Evolutionary conservation across 75 land plant genomes (phyloP).

Genomic region (Sequoiadendron giganteum): DNA sequence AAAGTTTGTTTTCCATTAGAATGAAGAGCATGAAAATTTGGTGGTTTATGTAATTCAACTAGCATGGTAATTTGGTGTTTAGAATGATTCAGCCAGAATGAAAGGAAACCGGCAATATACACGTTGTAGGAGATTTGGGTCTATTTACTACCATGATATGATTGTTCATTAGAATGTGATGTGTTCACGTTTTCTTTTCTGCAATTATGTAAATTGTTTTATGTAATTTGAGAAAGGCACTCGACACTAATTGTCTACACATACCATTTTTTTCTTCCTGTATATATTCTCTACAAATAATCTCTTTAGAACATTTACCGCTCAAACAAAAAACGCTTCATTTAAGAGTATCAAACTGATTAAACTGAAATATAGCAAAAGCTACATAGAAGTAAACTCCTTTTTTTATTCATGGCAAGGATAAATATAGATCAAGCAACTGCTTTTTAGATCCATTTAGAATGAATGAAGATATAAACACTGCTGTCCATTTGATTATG

Average conservation of each 20-base stretch:
- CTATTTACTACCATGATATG: background rate
- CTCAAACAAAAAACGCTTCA: no score
- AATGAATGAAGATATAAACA: no score
- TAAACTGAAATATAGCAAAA: no score
- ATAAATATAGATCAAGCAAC: no score
- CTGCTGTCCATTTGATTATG: no score
- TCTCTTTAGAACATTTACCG: no score
- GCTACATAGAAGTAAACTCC: no score
- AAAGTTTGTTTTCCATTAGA: background rate
- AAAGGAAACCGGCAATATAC: background rate
- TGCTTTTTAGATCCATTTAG: no score
- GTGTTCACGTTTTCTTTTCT: background rate
- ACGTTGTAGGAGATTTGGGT: background rate
- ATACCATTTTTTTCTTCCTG: no score
- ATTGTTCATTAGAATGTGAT: background rate
- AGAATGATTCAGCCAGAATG: background rate
- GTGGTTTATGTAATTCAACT: background rate
- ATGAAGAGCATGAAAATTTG: background rate
- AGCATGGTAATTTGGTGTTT: background rate
- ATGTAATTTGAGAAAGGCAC: background rate
- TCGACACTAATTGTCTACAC: background rate
- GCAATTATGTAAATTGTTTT: background rate
- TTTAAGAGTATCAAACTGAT: no score
- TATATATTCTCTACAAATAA: no score
- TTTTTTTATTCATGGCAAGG: no score